A percentile compares a stretch with the other conserved stretches of the same genome.
Evolutionary conservation across 2,329 filamentous ascomycete genomes (phyloP).

Genomic region (Eutypa lata): DNA sequence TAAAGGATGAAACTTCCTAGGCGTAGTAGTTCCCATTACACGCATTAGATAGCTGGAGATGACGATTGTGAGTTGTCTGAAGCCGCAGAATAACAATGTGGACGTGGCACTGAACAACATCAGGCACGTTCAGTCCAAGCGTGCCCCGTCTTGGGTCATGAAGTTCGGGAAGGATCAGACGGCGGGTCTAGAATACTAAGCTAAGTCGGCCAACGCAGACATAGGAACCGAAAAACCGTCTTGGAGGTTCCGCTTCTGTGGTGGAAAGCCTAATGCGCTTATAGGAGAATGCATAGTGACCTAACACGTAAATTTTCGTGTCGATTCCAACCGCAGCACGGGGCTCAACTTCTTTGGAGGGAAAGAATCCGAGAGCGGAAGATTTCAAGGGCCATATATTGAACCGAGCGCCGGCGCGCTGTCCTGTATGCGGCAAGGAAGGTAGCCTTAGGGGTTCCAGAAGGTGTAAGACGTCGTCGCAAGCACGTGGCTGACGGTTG

Average conservation of each 20-base stretch:
- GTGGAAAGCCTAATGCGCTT: constrained; percentile 10
- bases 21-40: neutral
- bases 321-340: constrained; percentile 3
- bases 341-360: neutral
- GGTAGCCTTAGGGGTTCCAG: constrained; percentile 13
- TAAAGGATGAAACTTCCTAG: neutral
- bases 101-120: neutral
- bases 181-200: neutral
- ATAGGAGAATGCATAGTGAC: constrained; percentile 19
- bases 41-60: neutral
- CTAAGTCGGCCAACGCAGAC: neutral
- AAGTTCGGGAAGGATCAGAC: neutral
- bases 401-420: neutral
- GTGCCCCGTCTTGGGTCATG: neutral
- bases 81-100: neutral
- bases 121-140: neutral
- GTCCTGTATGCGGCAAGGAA: neutral
- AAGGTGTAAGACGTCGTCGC: constrained; percentile 7
- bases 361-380: neutral
- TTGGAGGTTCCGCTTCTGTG: constrained; percentile 6
- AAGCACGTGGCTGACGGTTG: constrained; percentile 24
- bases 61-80: neutral
- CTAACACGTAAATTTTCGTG: constrained; percentile 20
- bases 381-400: constrained; percentile 19
- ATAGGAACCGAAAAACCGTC: constrained; percentile 6